These are phyloP conservation scores for Melanogaster broomeanus DNA, from an alignment of 768 basidiomycete genomes.

Conservation along the genomic window DNA sequence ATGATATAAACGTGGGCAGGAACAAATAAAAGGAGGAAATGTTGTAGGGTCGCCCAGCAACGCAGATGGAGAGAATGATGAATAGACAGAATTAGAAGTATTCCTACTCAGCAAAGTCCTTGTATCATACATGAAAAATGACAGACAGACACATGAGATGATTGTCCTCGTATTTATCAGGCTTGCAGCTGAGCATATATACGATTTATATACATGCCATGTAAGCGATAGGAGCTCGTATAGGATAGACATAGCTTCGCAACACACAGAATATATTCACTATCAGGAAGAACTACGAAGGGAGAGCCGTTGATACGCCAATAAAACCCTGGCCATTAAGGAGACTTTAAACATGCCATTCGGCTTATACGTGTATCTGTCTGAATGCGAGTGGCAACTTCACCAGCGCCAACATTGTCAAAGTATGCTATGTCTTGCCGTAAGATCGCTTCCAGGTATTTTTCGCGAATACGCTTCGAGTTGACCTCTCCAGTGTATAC, in stretches of 20 bases:
- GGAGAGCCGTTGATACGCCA: no score
- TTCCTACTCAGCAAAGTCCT: no score
- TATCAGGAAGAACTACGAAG: conserved; percentile 41
- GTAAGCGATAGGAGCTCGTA: conserved; percentile 67
- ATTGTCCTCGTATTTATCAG: conserved; percentile 48
- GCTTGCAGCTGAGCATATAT: conserved; percentile 90
- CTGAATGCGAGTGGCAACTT: conserved; percentile 91
- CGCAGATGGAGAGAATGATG: no score
- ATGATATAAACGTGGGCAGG: no score
- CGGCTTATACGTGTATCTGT: conserved; percentile 77
- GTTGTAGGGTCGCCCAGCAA: no score
- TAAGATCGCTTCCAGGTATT: conserved; percentile 75
- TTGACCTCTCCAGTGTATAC: conserved; percentile 78
- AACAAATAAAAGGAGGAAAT: no score
- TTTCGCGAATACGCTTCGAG: conserved; percentile 82
- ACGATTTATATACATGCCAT: conserved; percentile 76
- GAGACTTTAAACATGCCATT: no score
- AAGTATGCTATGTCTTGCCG: conserved; percentile 90
- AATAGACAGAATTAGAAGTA: no score
- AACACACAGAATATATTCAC: conserved; percentile 77
- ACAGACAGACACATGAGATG: no score
- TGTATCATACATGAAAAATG: no score
- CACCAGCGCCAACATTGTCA: conserved; percentile 89
- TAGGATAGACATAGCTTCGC: no score
- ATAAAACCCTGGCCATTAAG: no score